Evolutionary conservation across 2,329 filamentous ascomycete genomes (phyloP).

Genomic region (Colletotrichum lupini): DNA sequence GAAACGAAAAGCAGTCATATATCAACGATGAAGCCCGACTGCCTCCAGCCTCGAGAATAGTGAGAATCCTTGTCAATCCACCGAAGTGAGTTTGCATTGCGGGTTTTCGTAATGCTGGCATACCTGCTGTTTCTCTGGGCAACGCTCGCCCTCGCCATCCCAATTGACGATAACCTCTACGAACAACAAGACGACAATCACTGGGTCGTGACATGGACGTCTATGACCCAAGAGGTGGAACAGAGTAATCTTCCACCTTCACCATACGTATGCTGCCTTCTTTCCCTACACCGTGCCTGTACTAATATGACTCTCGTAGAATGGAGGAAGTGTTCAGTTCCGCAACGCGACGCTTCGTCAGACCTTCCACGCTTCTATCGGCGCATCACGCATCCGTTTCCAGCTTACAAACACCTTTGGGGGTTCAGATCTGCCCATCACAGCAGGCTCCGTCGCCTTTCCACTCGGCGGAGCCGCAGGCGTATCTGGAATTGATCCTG

Average conservation of each 20-base stretch:
- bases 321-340: constrained; percentile 57
- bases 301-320: constrained; percentile 35
- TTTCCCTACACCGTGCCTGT: background rate
- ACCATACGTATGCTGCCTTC: constrained; percentile 62
- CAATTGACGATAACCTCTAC: background rate
- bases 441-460: constrained; percentile 66
- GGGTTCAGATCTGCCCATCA: constrained; percentile 67
- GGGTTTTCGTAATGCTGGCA: background rate
- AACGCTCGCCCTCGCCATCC: background rate
- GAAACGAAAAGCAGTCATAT: background rate
- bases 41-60: too few relatives aligned
- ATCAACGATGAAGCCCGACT: background rate
- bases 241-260: constrained; percentile 68
- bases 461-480: constrained; percentile 65
- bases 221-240: constrained; percentile 75
- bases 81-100: background rate
- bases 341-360: constrained; percentile 73
- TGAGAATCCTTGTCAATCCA: background rate
- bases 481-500: constrained; percentile 60
- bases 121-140: background rate
- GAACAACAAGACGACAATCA: constrained; percentile 51
- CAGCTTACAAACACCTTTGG: constrained; percentile 76
- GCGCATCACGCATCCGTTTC: constrained; percentile 66
- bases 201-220: constrained; percentile 73
- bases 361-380: constrained; percentile 70